phyloP scores from a whole-genome alignment of 768 basidiomycete species.

The Russula dissimulans region DNA sequence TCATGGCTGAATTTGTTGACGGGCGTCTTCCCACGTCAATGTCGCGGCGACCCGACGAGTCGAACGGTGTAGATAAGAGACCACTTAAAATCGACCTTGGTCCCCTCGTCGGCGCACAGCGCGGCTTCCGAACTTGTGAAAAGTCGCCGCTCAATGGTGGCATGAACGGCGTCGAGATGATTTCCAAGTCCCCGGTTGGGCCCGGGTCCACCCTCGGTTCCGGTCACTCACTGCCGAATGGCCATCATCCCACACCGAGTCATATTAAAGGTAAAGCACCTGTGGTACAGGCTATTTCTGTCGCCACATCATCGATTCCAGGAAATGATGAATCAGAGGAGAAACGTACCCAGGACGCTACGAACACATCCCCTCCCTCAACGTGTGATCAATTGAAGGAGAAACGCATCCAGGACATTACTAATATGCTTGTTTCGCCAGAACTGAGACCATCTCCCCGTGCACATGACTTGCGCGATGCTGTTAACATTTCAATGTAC shows the following conservation, averaged over 20 bases:
- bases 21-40: slow-evolving; percentile 25
- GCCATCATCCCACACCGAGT: neutral
- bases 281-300: neutral
- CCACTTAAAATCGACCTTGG: slow-evolving; percentile 39
- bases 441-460: neutral
- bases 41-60: slow-evolving; percentile 21
- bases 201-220: slow-evolving; percentile 8
- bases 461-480: neutral
- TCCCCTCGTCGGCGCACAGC: slow-evolving; percentile 48
- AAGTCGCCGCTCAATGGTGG: slow-evolving; percentile 48
- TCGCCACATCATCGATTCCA: slow-evolving; percentile 6
- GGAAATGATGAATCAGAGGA: too few relatives aligned
- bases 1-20: slow-evolving; percentile 60
- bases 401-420: slow-evolving; percentile 12
- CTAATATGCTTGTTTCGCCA: neutral
- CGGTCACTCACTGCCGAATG: neutral
- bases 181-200: slow-evolving; percentile 21
- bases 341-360: too few relatives aligned
- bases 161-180: slow-evolving; percentile 54
- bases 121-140: slow-evolving; percentile 58
- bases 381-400: slow-evolving; percentile 25
- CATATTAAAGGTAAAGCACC: neutral
- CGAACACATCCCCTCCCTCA: slow-evolving; percentile 3
- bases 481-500: neutral
- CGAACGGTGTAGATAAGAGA: slow-evolving; percentile 6